phyloP scores from a whole-genome alignment of 2,329 filamentous ascomycete genomes.

The Fusarium sp. region DNA sequence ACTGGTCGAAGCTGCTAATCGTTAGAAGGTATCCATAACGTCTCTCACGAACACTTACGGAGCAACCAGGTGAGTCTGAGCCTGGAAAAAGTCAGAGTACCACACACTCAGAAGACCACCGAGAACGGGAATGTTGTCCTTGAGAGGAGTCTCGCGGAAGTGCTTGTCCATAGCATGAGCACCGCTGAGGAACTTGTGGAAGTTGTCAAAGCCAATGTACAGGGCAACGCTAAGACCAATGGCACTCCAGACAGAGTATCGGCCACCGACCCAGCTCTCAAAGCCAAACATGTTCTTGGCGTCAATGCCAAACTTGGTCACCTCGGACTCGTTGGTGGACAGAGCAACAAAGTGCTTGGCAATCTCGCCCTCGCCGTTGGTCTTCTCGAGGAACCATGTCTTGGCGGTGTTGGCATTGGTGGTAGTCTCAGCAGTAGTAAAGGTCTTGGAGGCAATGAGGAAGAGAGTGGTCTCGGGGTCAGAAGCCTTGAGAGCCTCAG shows the following conservation, averaged over 20 bases:
- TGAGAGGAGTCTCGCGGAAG: slow-evolving; percentile 90
- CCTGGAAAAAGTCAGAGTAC: slow-evolving; percentile 99
- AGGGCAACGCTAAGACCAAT: slow-evolving; percentile 95
- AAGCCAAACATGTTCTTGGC: slow-evolving; percentile 99
- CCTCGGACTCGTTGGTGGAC: slow-evolving; percentile 94
- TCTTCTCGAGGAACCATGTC: slow-evolving; percentile 92
- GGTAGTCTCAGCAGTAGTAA: slow-evolving; percentile 96
- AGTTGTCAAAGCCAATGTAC: slow-evolving; percentile 98
- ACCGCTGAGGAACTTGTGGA: slow-evolving; percentile 93
- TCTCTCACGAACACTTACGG: slow-evolving; percentile 70
- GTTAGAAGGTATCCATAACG: slow-evolving; percentile 6
- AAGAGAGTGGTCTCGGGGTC: slow-evolving; percentile 99
- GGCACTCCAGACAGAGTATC: slow-evolving; percentile 99
- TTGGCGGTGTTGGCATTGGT: slow-evolving; percentile 99
- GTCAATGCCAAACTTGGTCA: slow-evolving; percentile 99
- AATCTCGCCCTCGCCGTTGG: slow-evolving; percentile 81
- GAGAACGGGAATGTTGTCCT: slow-evolving; percentile 94
- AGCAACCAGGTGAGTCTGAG: slow-evolving; percentile 96
- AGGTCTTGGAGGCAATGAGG: slow-evolving; percentile 98
- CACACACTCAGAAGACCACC: slow-evolving; percentile 95
- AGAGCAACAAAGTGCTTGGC: slow-evolving; percentile 99
- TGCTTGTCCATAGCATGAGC: slow-evolving; percentile 99
- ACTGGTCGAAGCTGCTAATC: slow-evolving; percentile 86
- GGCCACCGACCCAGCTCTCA: slow-evolving; percentile 97
- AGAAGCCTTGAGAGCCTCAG: slow-evolving; percentile 88